Conservation (phyloP, 2,329 filamentous ascomycete species). For the Fusarium illudens region DNA sequence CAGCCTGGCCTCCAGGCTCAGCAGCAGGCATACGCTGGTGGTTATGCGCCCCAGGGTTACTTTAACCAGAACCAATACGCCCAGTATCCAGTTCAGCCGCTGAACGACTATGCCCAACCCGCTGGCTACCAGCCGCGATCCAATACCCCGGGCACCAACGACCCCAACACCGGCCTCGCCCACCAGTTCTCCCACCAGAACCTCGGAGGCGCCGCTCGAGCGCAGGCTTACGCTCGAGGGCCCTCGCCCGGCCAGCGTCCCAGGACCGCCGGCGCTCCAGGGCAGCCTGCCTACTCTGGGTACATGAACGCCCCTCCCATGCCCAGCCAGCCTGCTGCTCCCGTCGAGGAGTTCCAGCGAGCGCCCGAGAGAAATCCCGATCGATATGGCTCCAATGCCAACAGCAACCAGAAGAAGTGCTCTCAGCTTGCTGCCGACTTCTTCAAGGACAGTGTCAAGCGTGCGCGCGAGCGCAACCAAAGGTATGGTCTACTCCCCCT, state of each 20-base stretch:
- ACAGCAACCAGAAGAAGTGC: slow-evolving; percentile 76
- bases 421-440: slow-evolving; percentile 82
- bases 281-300: slow-evolving; percentile 67
- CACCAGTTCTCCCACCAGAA: slow-evolving; percentile 99
- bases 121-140: slow-evolving; percentile 60
- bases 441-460: slow-evolving; percentile 98
- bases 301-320: slow-evolving; percentile 74
- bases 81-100: slow-evolving; percentile 46
- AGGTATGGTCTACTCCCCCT: slow-evolving; percentile 65
- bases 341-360: slow-evolving; percentile 77
- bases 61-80: slow-evolving; percentile 70
- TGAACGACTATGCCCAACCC: slow-evolving; percentile 62
- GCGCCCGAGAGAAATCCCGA: slow-evolving; percentile 89
- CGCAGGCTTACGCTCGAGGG: slow-evolving; percentile 73
- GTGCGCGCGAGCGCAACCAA: slow-evolving; percentile 92
- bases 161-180: slow-evolving; percentile 88
- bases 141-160: slow-evolving; percentile 71
- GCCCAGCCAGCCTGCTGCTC: slow-evolving; percentile 65
- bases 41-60: slow-evolving; percentile 60
- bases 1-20: slow-evolving; percentile 47
- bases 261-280: slow-evolving; percentile 78
- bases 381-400: slow-evolving; percentile 71
- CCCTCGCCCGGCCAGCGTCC: slow-evolving; percentile 79
- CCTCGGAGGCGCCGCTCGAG: slow-evolving; percentile 76
- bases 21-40: slow-evolving; percentile 58